A percentile compares a stretch with the other conserved stretches of the same genome.
These are phyloP conservation scores for Metahyphopichia silvanorum DNA, from an alignment of 805 yeast genomes.

Conservation along the genomic window DNA sequence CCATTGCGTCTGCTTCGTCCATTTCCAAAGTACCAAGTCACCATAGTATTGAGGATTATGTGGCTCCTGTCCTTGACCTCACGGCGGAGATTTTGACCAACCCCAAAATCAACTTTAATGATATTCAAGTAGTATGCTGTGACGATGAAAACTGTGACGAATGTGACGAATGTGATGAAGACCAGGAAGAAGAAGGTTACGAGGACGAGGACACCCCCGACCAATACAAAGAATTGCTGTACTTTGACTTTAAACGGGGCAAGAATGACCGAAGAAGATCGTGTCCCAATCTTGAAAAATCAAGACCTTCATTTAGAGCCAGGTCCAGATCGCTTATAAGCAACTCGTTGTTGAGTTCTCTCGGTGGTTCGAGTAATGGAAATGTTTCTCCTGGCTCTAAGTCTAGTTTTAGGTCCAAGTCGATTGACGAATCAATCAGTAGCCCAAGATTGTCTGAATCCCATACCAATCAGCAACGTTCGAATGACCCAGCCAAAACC, in stretches of 20 bases:
- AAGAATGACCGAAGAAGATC: slow-evolving; percentile 3
- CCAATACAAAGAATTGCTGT: neutral
- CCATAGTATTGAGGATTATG: slow-evolving; percentile 25
- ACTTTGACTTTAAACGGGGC: slow-evolving; percentile 1
- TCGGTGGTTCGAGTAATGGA: slow-evolving; percentile 3
- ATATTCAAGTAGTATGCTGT: slow-evolving; percentile 22
- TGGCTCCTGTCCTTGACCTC: slow-evolving; percentile 28
- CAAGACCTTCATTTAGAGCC: neutral
- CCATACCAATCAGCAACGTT: slow-evolving; percentile 2
- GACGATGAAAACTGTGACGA: slow-evolving; percentile 8
- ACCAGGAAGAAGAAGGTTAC: slow-evolving; percentile 2
- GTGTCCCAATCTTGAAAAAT: neutral
- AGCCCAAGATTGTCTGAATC: neutral
- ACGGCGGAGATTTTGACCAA: slow-evolving; percentile 27
- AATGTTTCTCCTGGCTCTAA: neutral
- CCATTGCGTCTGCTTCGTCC: slow-evolving; percentile 2
- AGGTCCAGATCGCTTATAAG: slow-evolving; percentile 19
- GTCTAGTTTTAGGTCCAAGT: neutral
- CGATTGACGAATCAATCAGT: slow-evolving; percentile 1
- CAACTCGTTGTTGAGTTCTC: slow-evolving; percentile 16
- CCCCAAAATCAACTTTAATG: slow-evolving; percentile 19
- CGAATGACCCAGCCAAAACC: slow-evolving; percentile 7
- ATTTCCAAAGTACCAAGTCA: slow-evolving; percentile 14
- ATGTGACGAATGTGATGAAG: slow-evolving; percentile 1
- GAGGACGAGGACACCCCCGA: slow-evolving; percentile 2